These are phyloP conservation scores for Cinnamomum micranthum DNA, from an alignment of 164 flowering plant genomes.

Conservation along the genomic window DNA sequence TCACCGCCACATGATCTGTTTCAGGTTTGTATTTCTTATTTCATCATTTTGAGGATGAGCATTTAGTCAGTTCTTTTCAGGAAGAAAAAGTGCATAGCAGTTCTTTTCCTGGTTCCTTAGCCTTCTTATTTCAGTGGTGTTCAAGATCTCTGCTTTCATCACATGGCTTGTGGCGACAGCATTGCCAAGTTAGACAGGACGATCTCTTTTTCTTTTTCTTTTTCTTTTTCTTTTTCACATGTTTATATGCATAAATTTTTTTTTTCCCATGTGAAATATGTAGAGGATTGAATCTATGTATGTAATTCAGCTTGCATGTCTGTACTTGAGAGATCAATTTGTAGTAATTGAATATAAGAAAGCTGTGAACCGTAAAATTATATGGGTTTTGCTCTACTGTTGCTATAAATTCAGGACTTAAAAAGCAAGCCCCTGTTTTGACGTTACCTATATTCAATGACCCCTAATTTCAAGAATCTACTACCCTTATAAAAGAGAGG, in stretches of 20 bases:
- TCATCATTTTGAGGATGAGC: constrained; percentile 1
- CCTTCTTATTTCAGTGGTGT: neutral
- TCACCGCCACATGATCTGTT: neutral
- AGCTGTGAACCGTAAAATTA: neutral
- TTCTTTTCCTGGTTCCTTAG: neutral
- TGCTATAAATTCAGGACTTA: neutral
- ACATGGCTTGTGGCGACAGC: neutral
- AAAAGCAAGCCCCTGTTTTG: neutral
- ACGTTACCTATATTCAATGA: too few species aligned
- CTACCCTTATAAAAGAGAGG: too few species aligned
- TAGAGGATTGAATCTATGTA: neutral
- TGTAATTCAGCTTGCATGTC: neutral
- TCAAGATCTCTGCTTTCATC: neutral
- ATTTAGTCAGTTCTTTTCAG: neutral
- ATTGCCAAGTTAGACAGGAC: neutral
- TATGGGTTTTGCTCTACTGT: neutral
- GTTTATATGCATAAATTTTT: neutral
- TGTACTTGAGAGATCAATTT: constrained; percentile 2
- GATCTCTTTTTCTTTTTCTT: neutral
- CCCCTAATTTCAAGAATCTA: too few species aligned
- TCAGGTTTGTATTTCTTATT: neutral
- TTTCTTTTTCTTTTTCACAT: neutral
- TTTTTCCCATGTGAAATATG: constrained; percentile 2
- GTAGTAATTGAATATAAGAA: neutral
- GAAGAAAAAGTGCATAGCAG: neutral